Percentiles rank a stretch among this genome's conserved stretches.
Evolutionary conservation across 2,329 filamentous ascomycete genomes (phyloP).

Genomic region (Diaporthe sp.): DNA sequence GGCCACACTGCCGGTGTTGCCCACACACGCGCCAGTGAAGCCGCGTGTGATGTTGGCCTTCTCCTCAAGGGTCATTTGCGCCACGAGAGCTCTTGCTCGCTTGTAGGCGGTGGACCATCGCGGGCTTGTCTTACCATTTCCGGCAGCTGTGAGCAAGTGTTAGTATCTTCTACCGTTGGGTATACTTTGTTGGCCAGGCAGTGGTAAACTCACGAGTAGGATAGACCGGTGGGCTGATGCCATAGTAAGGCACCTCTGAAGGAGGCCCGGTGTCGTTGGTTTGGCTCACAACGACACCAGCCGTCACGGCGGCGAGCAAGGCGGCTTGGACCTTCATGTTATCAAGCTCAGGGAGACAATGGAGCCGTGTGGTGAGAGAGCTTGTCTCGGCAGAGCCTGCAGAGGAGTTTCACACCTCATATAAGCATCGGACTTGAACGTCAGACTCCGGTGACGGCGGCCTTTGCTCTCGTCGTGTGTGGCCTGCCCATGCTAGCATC

Average conservation of each 20-base stretch:
- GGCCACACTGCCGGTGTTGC: slow-evolving; percentile 48
- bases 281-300: slow-evolving; percentile 31
- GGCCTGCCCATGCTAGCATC: slow-evolving; percentile 11
- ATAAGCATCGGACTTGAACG: neutral
- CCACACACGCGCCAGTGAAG: slow-evolving; percentile 49
- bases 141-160: slow-evolving; percentile 45
- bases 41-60: slow-evolving; percentile 57
- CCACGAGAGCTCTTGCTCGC: slow-evolving; percentile 53
- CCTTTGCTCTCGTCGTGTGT: neutral
- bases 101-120: slow-evolving; percentile 54
- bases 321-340: slow-evolving; percentile 37
- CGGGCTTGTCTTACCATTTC: slow-evolving; percentile 47
- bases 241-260: slow-evolving; percentile 52
- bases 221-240: slow-evolving; percentile 53
- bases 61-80: slow-evolving; percentile 56
- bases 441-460: slow-evolving; percentile 7
- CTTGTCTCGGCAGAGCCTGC: neutral
- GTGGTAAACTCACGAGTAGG: slow-evolving; percentile 48
- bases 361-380: slow-evolving; percentile 12
- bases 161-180: neutral
- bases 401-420: neutral
- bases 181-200: neutral
- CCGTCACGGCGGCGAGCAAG: slow-evolving; percentile 28
- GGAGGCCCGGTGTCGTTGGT: slow-evolving; percentile 37
- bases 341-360: neutral